A percentile compares a stretch with the other conserved stretches of the same genome.
phyloP scores from a whole-genome alignment of 371 early-diverging fungal species.

The Neoconidiobolus thromboides region DNA sequence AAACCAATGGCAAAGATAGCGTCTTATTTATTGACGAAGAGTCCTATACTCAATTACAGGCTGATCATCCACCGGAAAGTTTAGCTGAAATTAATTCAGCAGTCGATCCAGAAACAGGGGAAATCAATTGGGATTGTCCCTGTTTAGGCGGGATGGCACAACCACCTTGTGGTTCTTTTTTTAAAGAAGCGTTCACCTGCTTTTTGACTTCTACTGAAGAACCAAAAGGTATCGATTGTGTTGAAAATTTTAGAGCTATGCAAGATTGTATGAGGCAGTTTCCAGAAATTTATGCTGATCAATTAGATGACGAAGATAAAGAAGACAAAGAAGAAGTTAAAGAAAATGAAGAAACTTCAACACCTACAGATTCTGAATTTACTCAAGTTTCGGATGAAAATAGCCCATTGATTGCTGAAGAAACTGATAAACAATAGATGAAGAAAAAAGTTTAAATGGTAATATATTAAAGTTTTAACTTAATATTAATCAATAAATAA shows the following conservation, averaged over 20 bases:
- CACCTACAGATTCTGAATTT: too few species aligned
- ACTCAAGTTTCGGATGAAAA: too few species aligned
- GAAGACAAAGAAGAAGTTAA: background rate
- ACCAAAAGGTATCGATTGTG: conserved; percentile 74
- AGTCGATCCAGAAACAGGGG: conserved; percentile 62
- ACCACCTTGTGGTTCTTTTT: conserved; percentile 90
- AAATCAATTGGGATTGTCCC: conserved; percentile 99
- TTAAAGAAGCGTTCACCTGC: conserved; percentile 93
- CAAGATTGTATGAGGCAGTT: conserved; percentile 65
- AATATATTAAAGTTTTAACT: too few species aligned
- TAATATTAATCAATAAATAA: too few species aligned
- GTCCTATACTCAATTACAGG: background rate
- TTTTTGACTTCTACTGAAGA: conserved; percentile 68
- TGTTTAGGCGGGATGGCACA: conserved; percentile 89
- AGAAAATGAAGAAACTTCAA: background rate
- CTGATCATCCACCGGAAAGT: conserved; percentile 2
- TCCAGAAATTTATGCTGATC: conserved; percentile 49
- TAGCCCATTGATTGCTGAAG: too few species aligned
- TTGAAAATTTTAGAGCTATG: conserved; percentile 65
- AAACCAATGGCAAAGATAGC: background rate
- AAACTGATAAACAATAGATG: too few species aligned
- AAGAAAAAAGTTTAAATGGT: too few species aligned
- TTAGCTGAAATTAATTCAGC: conserved; percentile 12
- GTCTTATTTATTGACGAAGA: background rate
- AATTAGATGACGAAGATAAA: conserved; percentile 14